These are phyloP conservation scores for Backusella macrospora DNA, from an alignment of 192 early-diverging fungal genomes.

Conservation along the genomic window DNA sequence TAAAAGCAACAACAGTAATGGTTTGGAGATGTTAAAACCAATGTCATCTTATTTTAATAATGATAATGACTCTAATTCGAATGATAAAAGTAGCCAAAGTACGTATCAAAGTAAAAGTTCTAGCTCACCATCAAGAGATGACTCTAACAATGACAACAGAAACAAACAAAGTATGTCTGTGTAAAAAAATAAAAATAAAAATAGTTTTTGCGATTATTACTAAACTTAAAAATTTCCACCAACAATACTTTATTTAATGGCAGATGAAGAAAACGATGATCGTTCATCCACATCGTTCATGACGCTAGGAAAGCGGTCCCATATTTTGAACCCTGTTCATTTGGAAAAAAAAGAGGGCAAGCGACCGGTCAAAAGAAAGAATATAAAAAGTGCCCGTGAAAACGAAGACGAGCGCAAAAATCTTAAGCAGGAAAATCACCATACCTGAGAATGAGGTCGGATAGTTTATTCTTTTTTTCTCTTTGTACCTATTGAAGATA, in stretches of 20 bases:
- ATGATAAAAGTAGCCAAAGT: background rate
- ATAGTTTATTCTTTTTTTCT: background rate
- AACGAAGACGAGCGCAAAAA: background rate
- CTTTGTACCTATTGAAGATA: background rate
- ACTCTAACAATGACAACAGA: background rate
- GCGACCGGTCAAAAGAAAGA: background rate
- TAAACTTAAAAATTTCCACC: background rate
- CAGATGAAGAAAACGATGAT: background rate
- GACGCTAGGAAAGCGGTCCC: conserved; percentile 23
- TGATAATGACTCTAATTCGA: background rate
- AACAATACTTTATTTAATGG: background rate
- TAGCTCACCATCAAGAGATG: background rate
- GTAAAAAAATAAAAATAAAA: background rate
- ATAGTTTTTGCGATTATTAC: background rate
- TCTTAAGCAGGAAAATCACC: background rate
- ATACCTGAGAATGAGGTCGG: background rate
- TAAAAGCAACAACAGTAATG: background rate
- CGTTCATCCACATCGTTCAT: conserved; percentile 4
- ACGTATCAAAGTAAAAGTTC: background rate
- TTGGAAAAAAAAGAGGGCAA: background rate
- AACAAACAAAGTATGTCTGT: background rate
- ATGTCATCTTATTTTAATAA: background rate
- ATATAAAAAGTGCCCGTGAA: background rate
- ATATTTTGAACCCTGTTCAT: conserved; percentile 21
- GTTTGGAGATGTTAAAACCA: background rate